Conservation (phyloP, 163 green algal genomes). For the Picocystis sp. region DNA sequence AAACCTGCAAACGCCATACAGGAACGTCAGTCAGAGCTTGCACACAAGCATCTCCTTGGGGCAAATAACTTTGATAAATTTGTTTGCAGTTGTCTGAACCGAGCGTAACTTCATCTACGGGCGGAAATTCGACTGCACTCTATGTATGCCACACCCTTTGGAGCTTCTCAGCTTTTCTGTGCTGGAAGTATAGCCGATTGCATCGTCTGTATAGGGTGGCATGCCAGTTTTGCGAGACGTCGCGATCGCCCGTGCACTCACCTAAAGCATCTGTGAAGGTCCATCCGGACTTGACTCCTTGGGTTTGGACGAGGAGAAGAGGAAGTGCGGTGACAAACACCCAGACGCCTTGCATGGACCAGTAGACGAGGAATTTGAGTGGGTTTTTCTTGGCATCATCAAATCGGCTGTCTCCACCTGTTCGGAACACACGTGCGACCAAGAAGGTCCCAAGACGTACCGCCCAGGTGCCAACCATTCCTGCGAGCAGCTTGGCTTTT, state of each 20-base stretch:
- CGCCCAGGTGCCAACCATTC: conserved; percentile 42
- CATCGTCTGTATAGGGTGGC: too few relatives aligned
- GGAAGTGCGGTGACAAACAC: conserved; percentile 47
- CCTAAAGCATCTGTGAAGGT: too few relatives aligned
- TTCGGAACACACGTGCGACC: conserved; percentile 34
- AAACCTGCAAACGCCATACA: conserved; percentile 4
- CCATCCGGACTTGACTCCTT: too few relatives aligned
- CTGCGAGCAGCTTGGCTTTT: conserved; percentile 18
- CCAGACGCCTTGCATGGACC: conserved; percentile 52
- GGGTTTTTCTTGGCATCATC: conserved; percentile 42
- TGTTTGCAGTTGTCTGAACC: too few relatives aligned
- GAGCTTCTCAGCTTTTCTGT: background rate
- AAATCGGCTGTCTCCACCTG: conserved; percentile 46
- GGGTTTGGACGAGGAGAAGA: conserved; percentile 39
- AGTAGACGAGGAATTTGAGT: conserved; percentile 31
- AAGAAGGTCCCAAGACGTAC: conserved; percentile 50
- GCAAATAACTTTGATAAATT: too few relatives aligned
- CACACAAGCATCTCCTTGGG: too few relatives aligned
- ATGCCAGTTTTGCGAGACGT: background rate
- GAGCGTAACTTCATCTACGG: too few relatives aligned
- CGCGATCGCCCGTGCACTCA: background rate
- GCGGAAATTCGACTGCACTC: too few relatives aligned
- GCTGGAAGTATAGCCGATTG: too few relatives aligned
- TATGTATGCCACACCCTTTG: background rate
- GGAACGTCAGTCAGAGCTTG: too few relatives aligned